phyloP scores from a whole-genome alignment of 805 yeast genomes.

The Lachancea sp. region DNA sequence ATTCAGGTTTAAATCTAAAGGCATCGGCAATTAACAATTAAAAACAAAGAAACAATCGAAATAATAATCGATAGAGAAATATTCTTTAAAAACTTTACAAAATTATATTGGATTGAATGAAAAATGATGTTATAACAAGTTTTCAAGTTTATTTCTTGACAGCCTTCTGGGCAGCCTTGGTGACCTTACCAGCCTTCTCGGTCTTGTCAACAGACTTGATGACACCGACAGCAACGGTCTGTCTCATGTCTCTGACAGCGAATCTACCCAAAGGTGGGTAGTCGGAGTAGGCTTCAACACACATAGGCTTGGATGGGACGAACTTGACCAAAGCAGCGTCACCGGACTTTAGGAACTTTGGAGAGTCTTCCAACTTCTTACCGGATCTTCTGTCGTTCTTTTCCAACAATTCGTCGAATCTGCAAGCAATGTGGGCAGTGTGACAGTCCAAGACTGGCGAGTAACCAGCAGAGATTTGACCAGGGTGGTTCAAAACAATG shows the following conservation, averaged over 20 bases:
- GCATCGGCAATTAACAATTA: not conserved
- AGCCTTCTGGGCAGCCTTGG: conserved; percentile 75
- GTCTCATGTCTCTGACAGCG: conserved; percentile 99
- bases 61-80: conserved; percentile 4
- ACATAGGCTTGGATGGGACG: conserved; percentile 85
- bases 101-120: conserved; percentile 3
- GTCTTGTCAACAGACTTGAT: conserved; percentile 91
- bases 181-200: conserved; percentile 83
- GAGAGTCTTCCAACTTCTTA: conserved; percentile 81
- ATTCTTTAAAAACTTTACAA: conserved; percentile 4
- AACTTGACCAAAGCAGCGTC: conserved; percentile 92
- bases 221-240: conserved; percentile 99
- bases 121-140: conserved; percentile 2
- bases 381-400: conserved; percentile 93
- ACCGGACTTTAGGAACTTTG: conserved; percentile 93
- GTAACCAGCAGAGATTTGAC: conserved; percentile 88
- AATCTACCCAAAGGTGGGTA: conserved; percentile 98
- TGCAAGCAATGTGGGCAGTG: conserved; percentile 91
- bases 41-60: not conserved
- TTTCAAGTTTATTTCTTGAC: conserved; percentile 24
- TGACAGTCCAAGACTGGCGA: conserved; percentile 88
- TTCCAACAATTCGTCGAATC: conserved; percentile 69
- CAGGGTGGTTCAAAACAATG: conserved; percentile 84
- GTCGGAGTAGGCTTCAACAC: conserved; percentile 90
- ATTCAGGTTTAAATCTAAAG: too few species aligned